A percentile compares a stretch with the other conserved stretches of the same genome.
These are phyloP conservation scores for Collariella sp. DNA, from an alignment of 495 filamentous ascomycete species.

Conservation along the genomic window DNA sequence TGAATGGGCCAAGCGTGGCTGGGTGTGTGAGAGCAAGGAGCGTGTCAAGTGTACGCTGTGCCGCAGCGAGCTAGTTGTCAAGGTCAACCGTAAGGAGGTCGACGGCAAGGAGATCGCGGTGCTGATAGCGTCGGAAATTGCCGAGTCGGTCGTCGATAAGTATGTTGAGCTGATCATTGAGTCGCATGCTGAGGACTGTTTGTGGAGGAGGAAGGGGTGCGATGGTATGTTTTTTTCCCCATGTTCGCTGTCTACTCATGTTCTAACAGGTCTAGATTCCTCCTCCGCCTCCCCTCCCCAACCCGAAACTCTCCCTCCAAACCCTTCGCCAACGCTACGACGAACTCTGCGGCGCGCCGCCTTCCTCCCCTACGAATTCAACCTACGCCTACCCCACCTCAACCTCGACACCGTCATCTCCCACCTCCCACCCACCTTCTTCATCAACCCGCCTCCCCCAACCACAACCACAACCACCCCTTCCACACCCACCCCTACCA, in stretches of 20 bases:
- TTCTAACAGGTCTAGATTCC: conserved; percentile 25
- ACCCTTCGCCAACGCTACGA: conserved; percentile 54
- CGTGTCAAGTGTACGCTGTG: conserved; percentile 79
- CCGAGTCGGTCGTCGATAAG: conserved; percentile 64
- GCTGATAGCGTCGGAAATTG: conserved; percentile 42
- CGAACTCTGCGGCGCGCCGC: conserved; percentile 38
- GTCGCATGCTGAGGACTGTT: conserved; percentile 74
- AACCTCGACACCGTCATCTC: conserved; percentile 42
- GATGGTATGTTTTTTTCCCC: conserved; percentile 50
- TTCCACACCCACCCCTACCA: conserved; percentile 10
- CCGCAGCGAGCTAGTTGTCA: conserved; percentile 70
- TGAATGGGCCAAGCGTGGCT: conserved; percentile 90
- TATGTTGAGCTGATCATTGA: conserved; percentile 62
- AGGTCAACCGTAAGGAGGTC: conserved; percentile 59
- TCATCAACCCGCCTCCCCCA: conserved; percentile 33
- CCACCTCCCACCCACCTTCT: conserved; percentile 40
- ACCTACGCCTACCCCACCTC: conserved; percentile 42
- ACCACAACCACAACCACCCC: conserved; percentile 14
- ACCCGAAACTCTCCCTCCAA: conserved; percentile 47
- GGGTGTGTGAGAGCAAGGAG: conserved; percentile 76
- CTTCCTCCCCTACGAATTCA: conserved; percentile 46
- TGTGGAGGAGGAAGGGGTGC: conserved; percentile 78
- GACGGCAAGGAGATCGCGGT: conserved; percentile 53
- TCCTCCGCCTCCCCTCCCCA: conserved; percentile 43
- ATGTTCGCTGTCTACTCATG: neutral